Percentiles rank a stretch among this genome's conserved stretches.
phyloP scores from a whole-genome alignment of 1,284 basidiomycete genomes.

The Moesziomyces sp. region DNA sequence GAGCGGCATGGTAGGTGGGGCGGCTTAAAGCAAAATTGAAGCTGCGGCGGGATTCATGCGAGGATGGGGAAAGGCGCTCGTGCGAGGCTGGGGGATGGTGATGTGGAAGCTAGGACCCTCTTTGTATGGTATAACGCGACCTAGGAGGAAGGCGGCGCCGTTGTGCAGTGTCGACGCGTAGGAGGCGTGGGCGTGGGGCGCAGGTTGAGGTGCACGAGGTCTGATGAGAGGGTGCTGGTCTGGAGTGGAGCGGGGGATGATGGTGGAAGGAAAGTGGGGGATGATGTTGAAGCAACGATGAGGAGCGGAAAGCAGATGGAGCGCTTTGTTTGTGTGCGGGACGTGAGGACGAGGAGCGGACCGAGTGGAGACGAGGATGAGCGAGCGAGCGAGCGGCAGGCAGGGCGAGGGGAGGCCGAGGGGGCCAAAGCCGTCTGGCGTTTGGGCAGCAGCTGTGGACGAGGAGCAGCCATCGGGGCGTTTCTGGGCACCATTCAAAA shows the following conservation, averaged over 20 bases:
- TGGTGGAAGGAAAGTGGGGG: background rate
- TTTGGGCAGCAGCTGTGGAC: background rate
- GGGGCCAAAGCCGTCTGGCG: background rate
- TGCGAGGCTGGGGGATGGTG: background rate
- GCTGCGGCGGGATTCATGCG: background rate
- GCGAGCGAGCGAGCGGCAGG: no score
- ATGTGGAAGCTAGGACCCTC: background rate
- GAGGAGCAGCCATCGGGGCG: background rate
- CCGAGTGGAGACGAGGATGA: background rate
- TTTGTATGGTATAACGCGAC: background rate
- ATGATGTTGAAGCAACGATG: background rate
- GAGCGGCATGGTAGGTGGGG: conserved; percentile 51
- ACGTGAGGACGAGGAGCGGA: background rate
- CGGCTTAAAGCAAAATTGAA: background rate
- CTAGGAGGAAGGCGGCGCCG: no score
- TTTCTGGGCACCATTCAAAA: background rate
- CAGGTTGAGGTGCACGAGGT: background rate
- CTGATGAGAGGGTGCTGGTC: no score
- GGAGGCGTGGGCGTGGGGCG: background rate
- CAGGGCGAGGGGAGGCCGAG: background rate
- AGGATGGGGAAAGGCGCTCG: background rate
- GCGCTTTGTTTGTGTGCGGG: background rate
- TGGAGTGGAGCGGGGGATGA: background rate
- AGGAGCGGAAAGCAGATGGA: background rate
- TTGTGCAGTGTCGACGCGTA: background rate